Conservation (phyloP, 495 filamentous ascomycete species). For the Cercophora newfieldiana region DNA sequence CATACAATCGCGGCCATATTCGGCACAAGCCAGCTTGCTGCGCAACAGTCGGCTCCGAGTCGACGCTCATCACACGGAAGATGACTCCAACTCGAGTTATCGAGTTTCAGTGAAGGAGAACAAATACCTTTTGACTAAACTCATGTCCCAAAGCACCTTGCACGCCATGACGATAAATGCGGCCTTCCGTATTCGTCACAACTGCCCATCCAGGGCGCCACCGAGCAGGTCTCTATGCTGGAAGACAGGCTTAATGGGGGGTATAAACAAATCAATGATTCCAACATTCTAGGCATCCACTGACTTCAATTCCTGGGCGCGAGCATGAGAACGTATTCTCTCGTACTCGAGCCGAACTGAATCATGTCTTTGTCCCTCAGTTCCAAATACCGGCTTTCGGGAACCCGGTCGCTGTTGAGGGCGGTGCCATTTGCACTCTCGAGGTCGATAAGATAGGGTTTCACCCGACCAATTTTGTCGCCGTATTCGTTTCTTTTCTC, state of each 20-base stretch:
- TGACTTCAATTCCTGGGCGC: slow-evolving; percentile 44
- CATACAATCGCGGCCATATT: background rate
- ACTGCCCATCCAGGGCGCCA: background rate
- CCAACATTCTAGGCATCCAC: background rate
- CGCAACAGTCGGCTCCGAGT: background rate
- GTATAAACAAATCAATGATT: background rate
- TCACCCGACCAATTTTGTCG: slow-evolving; percentile 76
- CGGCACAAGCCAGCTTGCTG: background rate
- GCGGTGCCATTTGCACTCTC: slow-evolving; percentile 91
- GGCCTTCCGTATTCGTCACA: background rate
- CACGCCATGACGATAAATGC: background rate
- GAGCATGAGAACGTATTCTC: slow-evolving; percentile 85
- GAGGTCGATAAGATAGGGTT: slow-evolving; percentile 88
- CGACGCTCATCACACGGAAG: background rate
- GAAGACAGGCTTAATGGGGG: too few relatives aligned
- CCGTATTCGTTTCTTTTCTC: slow-evolving; percentile 84
- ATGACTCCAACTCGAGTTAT: background rate
- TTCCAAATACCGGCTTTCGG: slow-evolving; percentile 78
- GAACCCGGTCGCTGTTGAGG: slow-evolving; percentile 73
- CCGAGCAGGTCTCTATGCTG: background rate
- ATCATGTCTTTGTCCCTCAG: slow-evolving; percentile 85
- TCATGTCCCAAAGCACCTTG: background rate
- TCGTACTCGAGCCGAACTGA: slow-evolving; percentile 79
- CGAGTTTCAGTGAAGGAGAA: background rate
- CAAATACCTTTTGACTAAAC: background rate